Evolutionary conservation across 345 rosid genomes (phyloP).

Genomic region (Reutealis trisperma): DNA sequence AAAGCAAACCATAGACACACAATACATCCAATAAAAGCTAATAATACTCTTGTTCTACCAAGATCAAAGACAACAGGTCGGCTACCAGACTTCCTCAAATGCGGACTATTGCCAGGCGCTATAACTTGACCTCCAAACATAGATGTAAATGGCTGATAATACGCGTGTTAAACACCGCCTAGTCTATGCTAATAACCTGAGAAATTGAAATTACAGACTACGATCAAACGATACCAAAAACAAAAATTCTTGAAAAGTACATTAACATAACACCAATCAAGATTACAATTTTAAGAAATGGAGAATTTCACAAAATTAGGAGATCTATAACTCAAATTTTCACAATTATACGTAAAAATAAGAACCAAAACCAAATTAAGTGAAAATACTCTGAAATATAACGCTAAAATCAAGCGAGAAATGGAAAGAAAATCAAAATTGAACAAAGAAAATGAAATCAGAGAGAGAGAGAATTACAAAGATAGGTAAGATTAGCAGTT

Average conservation of each 20-base stretch:
- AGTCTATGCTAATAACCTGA: not conserved
- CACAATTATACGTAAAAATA: not conserved
- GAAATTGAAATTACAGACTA: not conserved
- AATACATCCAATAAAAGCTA: not conserved
- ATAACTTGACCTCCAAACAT: conserved; percentile 73
- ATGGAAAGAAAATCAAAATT: not conserved
- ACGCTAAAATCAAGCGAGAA: not conserved
- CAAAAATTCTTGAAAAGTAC: not conserved
- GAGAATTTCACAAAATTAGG: not conserved
- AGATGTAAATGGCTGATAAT: conserved; percentile 2
- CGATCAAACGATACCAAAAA: not conserved
- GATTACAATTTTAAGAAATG: not conserved
- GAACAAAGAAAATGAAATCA: not conserved
- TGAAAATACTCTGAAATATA: not conserved
- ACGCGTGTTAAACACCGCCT: not conserved
- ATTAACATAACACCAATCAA: not conserved
- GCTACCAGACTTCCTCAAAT: conserved; percentile 87
- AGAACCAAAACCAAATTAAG: not conserved
- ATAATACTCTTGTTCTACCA: conserved; percentile 42
- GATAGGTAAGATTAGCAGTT: not conserved
- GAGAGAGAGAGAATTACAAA: not conserved
- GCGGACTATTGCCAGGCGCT: conserved; percentile 62
- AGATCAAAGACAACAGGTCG: conserved; percentile 61
- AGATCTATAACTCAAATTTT: not conserved
- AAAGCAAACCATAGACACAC: not conserved